Evolutionary conservation across 345 rosid genomes (phyloP).

Genomic region (Reutealis trisperma): DNA sequence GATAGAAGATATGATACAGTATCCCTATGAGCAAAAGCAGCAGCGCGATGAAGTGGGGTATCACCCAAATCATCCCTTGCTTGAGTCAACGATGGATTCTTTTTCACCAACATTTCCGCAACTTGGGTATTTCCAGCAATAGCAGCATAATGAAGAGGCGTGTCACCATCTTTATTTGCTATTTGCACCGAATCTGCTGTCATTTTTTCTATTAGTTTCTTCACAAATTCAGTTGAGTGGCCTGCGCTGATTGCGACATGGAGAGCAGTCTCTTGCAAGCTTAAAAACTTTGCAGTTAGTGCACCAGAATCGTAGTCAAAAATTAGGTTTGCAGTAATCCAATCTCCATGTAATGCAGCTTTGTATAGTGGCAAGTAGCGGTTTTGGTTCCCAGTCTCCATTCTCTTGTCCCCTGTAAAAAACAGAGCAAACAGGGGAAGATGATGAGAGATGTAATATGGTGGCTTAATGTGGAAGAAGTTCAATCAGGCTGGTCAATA

Average conservation of each 20-base stretch:
- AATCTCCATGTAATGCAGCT: not conserved
- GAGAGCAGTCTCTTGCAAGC: not conserved
- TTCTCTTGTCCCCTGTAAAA: not conserved
- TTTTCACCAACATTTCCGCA: constrained; percentile 5
- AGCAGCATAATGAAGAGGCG: constrained; percentile 27
- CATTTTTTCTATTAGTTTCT: constrained; percentile 6
- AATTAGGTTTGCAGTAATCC: not conserved
- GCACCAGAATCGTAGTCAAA: not conserved
- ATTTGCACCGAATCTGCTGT: not conserved
- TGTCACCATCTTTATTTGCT: not conserved
- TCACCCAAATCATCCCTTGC: accelerated
- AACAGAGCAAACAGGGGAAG: too few species aligned
- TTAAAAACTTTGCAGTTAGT: not conserved
- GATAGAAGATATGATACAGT: constrained; percentile 7
- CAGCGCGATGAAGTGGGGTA: constrained; percentile 7
- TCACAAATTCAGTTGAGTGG: not conserved
- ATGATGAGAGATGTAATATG: too few species aligned
- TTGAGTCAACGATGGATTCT: not conserved
- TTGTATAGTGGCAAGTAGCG: not conserved
- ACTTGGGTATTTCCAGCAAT: constrained; percentile 2
- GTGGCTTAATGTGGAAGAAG: too few species aligned
- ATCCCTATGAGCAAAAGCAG: not conserved
- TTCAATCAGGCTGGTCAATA: too few species aligned
- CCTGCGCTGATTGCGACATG: constrained; percentile 4
- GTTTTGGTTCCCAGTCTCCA: not conserved